Evolutionary conservation across 2,329 filamentous ascomycete genomes (phyloP), one percentile per base, ranked within the genome.

Genomic region (Knufia fluminis): DNA sequence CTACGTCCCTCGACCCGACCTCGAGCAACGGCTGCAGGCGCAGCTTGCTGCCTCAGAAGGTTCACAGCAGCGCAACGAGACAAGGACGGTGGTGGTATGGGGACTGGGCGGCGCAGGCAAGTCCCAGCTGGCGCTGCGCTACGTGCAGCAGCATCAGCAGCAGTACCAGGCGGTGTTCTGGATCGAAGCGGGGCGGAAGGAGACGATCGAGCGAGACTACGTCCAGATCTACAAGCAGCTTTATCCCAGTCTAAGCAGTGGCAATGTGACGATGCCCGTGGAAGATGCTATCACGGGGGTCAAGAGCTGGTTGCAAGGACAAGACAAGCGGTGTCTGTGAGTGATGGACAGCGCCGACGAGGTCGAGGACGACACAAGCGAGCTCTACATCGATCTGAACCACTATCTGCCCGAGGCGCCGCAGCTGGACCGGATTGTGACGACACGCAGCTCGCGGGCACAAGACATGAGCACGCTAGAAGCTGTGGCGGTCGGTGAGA

Each of bases 311-410:
- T 49, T 51, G 20, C 14, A n/a, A n/a, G 26, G 23, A 7, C n/a
- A 44, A 35, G 12, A 42, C 12, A 28, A 72, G 6, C 77, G 76
- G 44, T 66, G 68, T 55, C 60, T 62, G 54, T 78, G 71, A 28
- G 72, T 67, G 57, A 78, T 74, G 16, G 79, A 59, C 0, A 76
- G 77, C 0, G 74, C 66, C 45, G 40, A 43, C 17, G 19, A 23
- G 10, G 24, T 43, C 40, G 17, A 20, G 16, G 24, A 43, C 19
- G 23, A 43, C 8, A 20, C 26, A 20, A n/a, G n/a, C n/a, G 14
- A n/a, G 20, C n/a, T n/a, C 17, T 55, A 23, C 46, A 46, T 52
- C 9, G 19, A 51, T 20, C 17, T 46, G 19, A 19, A 33, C 26
- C 19, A 24, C 43, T 31, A 31, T 14, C 28, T 31, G 14, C 28